phyloP scores from a whole-genome alignment of 345 rosid species.

The Isatis tinctoria region DNA sequence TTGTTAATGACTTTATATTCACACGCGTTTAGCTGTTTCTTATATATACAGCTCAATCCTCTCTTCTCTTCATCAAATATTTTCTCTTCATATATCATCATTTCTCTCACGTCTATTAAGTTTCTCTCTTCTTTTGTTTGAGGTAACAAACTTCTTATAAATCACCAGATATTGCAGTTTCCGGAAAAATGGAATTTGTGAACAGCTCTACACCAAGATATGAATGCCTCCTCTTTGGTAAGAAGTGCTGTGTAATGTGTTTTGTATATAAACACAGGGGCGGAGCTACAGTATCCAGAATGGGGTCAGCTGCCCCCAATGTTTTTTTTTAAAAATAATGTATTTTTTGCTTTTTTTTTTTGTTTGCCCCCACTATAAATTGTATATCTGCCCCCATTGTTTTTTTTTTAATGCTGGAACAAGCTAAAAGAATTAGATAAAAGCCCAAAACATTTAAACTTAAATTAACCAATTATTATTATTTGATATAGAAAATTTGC shows the following conservation, averaged over 20 bases:
- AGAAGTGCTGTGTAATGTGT: conserved; percentile 4
- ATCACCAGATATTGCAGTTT: conserved; percentile 1
- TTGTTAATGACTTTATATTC: neutral
- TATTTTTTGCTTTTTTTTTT: too few species aligned
- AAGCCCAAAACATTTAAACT: too few species aligned
- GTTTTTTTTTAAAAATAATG: too few species aligned
- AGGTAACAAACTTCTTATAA: conserved; percentile 3
- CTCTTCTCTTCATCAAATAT: conserved; percentile 19
- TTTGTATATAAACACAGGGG: neutral
- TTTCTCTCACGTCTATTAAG: neutral
- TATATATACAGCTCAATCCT: conserved; percentile 18
- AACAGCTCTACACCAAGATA: conserved; percentile 39
- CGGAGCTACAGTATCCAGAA: too few species aligned
- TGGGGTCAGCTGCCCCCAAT: too few species aligned
- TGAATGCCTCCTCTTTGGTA: conserved; percentile 82
- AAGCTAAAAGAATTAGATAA: too few species aligned
- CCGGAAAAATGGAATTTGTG: conserved; percentile 17
- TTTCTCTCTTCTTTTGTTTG: neutral
- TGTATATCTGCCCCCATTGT: too few species aligned
- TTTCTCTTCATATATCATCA: neutral
- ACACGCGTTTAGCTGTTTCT: conserved; percentile 9
- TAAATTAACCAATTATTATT: too few species aligned
- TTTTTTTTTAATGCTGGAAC: too few species aligned
- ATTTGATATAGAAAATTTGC: too few species aligned
- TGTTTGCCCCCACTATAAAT: too few species aligned